Evolutionary conservation across 2,329 filamentous ascomycete species (phyloP).

Genomic region (Coleophoma cylindrospora): DNA sequence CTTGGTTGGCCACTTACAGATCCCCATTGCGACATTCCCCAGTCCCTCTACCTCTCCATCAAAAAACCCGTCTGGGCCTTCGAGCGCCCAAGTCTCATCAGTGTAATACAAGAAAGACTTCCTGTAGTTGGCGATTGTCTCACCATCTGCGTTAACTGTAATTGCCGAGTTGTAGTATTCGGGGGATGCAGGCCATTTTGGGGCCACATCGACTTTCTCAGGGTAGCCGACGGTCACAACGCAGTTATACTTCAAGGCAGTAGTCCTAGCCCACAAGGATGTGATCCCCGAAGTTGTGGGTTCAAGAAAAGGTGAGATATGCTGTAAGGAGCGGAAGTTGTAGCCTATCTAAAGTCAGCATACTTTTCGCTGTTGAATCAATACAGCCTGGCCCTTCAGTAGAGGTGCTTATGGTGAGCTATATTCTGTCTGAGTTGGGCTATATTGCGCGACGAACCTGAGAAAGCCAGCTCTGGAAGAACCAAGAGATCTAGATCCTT

Average conservation of each 20-base stretch:
- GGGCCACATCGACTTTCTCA: slow-evolving; percentile 52
- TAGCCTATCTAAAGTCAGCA: slow-evolving; percentile 44
- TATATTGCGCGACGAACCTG: slow-evolving; percentile 40
- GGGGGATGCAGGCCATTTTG: slow-evolving; percentile 41
- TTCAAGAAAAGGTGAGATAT: slow-evolving; percentile 68
- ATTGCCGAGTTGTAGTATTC: slow-evolving; percentile 53
- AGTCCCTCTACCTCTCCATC: slow-evolving; percentile 38
- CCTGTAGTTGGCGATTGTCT: slow-evolving; percentile 55
- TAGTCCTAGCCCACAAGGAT: slow-evolving; percentile 65
- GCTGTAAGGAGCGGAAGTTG: slow-evolving; percentile 66
- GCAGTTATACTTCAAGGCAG: slow-evolving; percentile 62
- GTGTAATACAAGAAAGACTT: slow-evolving; percentile 55
- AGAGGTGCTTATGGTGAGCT: slow-evolving; percentile 11
- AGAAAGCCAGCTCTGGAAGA: slow-evolving; percentile 72
- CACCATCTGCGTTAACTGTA: slow-evolving; percentile 51
- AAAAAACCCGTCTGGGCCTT: slow-evolving; percentile 47
- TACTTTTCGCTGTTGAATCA: neutral
- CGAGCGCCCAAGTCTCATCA: slow-evolving; percentile 57
- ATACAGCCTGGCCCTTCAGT: neutral
- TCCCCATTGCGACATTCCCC: slow-evolving; percentile 51
- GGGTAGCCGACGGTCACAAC: slow-evolving; percentile 70
- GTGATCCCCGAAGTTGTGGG: slow-evolving; percentile 59
- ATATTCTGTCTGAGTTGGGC: neutral
- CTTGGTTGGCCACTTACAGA: slow-evolving; percentile 40
- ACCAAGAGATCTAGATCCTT: slow-evolving; percentile 65